Conservation (phyloP, 495 filamentous ascomycete species). For the Stereocaulon alpinum region DNA sequence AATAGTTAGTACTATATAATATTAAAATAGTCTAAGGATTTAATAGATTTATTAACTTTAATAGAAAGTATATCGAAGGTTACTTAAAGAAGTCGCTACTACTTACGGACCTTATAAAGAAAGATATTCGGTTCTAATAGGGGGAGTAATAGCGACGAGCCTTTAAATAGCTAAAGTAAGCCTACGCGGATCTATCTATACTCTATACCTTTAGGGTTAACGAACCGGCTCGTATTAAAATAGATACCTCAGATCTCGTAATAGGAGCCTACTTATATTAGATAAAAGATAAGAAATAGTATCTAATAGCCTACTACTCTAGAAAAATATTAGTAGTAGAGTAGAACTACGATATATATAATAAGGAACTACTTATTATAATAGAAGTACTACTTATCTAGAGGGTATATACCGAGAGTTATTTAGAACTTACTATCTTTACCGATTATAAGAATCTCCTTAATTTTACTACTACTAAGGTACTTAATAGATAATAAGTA, state of each 20-base stretch:
- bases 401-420: constrained; percentile 16
- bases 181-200: constrained; percentile 10
- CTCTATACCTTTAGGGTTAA: constrained; percentile 12
- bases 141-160: constrained; percentile 6
- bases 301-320: constrained; percentile 16
- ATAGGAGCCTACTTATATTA: constrained; percentile 17
- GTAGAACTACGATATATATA: too few relatives aligned
- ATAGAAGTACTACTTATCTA: constrained; percentile 11
- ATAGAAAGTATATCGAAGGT: constrained; percentile 18
- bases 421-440: neutral
- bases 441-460: constrained; percentile 17
- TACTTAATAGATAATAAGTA: too few relatives aligned
- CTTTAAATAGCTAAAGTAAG: constrained; percentile 16
- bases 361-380: constrained; percentile 21
- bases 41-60: constrained; percentile 20
- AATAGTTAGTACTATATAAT: constrained; percentile 8
- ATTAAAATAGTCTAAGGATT: constrained; percentile 20
- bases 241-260: constrained; percentile 11
- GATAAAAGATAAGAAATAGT: constrained; percentile 7
- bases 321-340: constrained; percentile 12
- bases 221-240: constrained; percentile 16
- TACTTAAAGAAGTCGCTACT: constrained; percentile 9
- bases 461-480: constrained; percentile 12
- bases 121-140: constrained; percentile 14
- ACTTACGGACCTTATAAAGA: constrained; percentile 14